Conservation (phyloP, 352 stramenopile species). For the Phytopythium oedochilum region DNA sequence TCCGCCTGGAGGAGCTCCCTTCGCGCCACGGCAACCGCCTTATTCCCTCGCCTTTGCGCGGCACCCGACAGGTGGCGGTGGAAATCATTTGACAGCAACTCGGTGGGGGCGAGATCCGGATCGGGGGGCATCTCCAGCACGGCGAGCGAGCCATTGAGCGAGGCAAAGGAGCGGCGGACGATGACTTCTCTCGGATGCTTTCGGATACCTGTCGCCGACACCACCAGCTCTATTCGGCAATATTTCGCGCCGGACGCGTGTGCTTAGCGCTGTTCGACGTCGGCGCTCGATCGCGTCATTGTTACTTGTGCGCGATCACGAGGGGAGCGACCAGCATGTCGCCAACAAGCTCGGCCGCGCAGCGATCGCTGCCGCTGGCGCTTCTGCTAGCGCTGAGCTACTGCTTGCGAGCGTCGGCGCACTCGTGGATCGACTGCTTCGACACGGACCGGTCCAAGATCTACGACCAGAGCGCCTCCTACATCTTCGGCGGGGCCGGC, state of each 20-base stretch:
- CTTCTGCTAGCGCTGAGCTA: neutral
- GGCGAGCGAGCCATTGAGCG: too few species aligned
- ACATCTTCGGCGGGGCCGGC: conserved; percentile 58
- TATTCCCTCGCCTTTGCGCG: neutral
- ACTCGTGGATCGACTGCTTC: conserved; percentile 77
- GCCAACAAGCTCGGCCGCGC: too few species aligned
- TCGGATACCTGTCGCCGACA: neutral
- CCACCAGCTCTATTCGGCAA: neutral
- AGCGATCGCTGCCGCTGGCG: neutral
- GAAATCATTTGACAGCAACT: neutral
- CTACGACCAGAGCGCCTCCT: conserved; percentile 56
- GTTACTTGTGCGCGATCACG: neutral
- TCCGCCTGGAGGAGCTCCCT: too few species aligned
- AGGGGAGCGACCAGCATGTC: too few species aligned
- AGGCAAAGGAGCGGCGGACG: neutral
- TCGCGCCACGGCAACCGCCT: too few species aligned
- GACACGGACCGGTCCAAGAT: conserved; percentile 57
- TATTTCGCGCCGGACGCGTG: neutral
- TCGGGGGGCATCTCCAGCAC: neutral
- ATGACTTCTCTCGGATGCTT: neutral
- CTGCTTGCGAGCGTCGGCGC: conserved; percentile 20
- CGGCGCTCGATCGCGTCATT: neutral
- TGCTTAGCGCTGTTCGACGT: neutral
- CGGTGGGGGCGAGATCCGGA: too few species aligned
- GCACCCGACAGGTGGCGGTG: neutral